A percentile compares a stretch with the other conserved stretches of the same genome.
These are phyloP conservation scores for Paraconiothyrium sp. DNA, from an alignment of 2,329 filamentous ascomycete genomes.

Conservation along the genomic window DNA sequence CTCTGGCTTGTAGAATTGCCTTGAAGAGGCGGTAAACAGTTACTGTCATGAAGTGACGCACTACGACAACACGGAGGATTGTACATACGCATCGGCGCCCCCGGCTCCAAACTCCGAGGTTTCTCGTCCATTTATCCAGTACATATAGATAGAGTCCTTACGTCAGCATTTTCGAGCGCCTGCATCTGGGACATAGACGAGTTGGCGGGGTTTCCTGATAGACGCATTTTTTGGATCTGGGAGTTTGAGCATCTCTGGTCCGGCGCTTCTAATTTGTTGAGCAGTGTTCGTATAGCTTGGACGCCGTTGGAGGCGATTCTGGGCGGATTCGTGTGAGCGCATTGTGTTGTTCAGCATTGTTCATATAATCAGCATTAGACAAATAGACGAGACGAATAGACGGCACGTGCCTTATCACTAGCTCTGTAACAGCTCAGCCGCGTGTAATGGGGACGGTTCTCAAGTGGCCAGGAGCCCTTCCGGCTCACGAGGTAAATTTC, in stretches of 20 bases:
- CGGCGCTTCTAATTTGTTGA: neutral
- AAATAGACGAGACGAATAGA: constrained; percentile 13
- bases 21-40: neutral
- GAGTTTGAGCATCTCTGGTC: neutral
- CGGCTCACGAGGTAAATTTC: neutral
- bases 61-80: neutral
- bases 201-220: neutral
- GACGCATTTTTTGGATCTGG: neutral
- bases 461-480: neutral
- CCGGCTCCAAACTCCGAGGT: constrained; percentile 6
- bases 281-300: constrained; percentile 5
- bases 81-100: constrained; percentile 3
- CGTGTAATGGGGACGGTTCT: neutral
- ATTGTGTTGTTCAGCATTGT: constrained; percentile 13
- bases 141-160: constrained; percentile 1
- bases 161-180: constrained; percentile 8
- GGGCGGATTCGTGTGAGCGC: neutral
- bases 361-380: constrained; percentile 17
- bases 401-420: constrained; percentile 13
- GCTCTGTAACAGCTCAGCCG: neutral
- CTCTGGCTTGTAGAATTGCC: neutral
- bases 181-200: constrained; percentile 1
- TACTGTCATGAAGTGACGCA: neutral
- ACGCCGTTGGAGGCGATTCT: neutral
- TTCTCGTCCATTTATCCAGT: neutral